These are phyloP conservation scores for Stellera chamaejasme DNA, from an alignment of 345 rosid species.

Conservation along the genomic window DNA sequence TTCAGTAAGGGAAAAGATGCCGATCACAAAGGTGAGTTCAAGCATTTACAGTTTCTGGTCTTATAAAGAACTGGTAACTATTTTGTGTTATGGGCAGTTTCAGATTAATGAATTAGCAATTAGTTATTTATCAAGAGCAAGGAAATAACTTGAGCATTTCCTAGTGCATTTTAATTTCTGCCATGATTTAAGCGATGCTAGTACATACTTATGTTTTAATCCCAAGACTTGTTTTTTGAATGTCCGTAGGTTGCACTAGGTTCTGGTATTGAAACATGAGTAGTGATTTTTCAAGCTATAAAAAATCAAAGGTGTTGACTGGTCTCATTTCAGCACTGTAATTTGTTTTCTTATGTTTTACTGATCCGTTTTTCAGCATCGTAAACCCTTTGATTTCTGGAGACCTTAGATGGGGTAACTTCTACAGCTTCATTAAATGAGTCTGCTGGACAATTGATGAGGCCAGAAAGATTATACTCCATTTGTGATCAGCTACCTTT, in stretches of 20 bases:
- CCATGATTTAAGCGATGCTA: no score
- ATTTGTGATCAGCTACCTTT: no score
- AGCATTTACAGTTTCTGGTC: background rate
- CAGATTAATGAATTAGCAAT: background rate
- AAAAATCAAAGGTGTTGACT: background rate
- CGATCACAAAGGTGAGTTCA: conserved; percentile 58
- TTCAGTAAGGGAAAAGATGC: conserved; percentile 78
- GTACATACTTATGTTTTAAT: no score
- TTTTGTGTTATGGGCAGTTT: background rate
- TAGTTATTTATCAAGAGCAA: background rate
- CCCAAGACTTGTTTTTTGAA: no score
- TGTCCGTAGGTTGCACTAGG: no score
- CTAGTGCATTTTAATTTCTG: no score
- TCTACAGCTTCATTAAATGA: no score
- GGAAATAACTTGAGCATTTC: background rate
- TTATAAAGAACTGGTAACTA: background rate
- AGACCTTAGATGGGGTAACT: conserved; percentile 14
- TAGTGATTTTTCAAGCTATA: no score
- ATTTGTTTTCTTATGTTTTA: background rate
- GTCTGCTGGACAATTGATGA: no score
- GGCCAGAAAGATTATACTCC: no score
- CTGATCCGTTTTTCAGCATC: conserved; percentile 28
- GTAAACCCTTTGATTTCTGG: conserved; percentile 54
- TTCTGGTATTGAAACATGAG: no score
- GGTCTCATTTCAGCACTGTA: background rate